Percentiles rank a stretch among this genome's conserved stretches.
phyloP scores from a whole-genome alignment of 306 rosid species.

The Datisca glomerata region DNA sequence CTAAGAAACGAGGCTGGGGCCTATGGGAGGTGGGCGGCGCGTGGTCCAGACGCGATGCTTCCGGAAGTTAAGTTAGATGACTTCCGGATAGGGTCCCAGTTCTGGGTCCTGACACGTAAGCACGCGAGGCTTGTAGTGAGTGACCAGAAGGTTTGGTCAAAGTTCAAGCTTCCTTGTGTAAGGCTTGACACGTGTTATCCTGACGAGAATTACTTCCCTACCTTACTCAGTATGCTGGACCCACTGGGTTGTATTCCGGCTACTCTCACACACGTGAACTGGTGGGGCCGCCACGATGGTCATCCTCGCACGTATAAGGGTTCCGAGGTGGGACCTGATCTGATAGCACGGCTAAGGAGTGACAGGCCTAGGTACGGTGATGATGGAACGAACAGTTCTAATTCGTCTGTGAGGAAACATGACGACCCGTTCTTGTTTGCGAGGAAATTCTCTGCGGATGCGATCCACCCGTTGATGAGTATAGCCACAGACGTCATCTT shows the following conservation, averaged over 20 bases:
- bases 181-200: conserved; percentile 42
- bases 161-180: conserved; percentile 45
- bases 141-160: conserved; percentile 37
- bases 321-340: conserved; percentile 23
- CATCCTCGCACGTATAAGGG: conserved; percentile 50
- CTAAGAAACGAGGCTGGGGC: conserved; percentile 21
- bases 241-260: conserved; percentile 35
- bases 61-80: conserved; percentile 46
- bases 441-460: conserved; percentile 36
- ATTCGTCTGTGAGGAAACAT: conserved; percentile 9
- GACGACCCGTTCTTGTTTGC: conserved; percentile 54
- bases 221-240: conserved; percentile 53
- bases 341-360: conserved; percentile 20
- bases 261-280: conserved; percentile 72
- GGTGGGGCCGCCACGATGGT: conserved; percentile 36
- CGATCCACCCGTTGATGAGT: conserved; percentile 36
- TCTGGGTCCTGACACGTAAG: conserved; percentile 59
- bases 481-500: conserved; percentile 35
- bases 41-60: conserved; percentile 46
- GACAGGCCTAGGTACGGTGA: conserved; percentile 49
- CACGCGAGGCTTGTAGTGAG: conserved; percentile 42
- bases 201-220: conserved; percentile 66
- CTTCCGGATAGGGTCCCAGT: conserved; percentile 64
- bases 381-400: conserved; percentile 9
- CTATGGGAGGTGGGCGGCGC: conserved; percentile 56